Evolutionary conservation across 768 basidiomycete species (phyloP).

Genomic region (Suillus discolor): DNA sequence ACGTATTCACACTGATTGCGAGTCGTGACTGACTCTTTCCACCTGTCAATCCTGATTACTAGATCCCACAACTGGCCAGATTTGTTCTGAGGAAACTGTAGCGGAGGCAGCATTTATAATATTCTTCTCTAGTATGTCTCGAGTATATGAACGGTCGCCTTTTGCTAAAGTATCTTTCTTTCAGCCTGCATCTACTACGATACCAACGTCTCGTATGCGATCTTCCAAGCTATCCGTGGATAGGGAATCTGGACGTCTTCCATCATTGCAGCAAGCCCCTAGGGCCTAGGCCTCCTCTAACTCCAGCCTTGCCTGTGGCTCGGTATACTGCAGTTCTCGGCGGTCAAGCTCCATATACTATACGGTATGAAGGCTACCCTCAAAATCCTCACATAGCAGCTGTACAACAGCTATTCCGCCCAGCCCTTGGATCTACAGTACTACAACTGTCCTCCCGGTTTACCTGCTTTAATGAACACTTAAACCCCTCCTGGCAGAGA

Average conservation of each 20-base stretch:
- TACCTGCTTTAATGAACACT: slow-evolving; percentile 1
- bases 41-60: neutral
- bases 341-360: slow-evolving; percentile 9
- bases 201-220: slow-evolving; percentile 23
- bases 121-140: slow-evolving; percentile 27
- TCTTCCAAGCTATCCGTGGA: slow-evolving; percentile 25
- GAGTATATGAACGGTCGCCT: neutral
- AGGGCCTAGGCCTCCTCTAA: slow-evolving; percentile 2
- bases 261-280: slow-evolving; percentile 18
- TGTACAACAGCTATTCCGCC: slow-evolving; percentile 11
- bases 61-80: slow-evolving; percentile 16
- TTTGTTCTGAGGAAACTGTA: slow-evolving; percentile 22
- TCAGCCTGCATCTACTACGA: slow-evolving; percentile 29
- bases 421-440: slow-evolving; percentile 6
- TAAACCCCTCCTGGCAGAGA: slow-evolving; percentile 8
- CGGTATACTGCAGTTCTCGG: slow-evolving; percentile 12
- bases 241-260: slow-evolving; percentile 27
- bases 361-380: slow-evolving; percentile 10
- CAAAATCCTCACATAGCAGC: slow-evolving; percentile 8
- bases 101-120: slow-evolving; percentile 25
- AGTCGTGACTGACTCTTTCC: neutral
- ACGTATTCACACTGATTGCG: slow-evolving; percentile 17
- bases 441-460: slow-evolving; percentile 8
- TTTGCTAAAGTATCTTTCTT: neutral
- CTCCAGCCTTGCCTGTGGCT: slow-evolving; percentile 10